A percentile compares a stretch with the other conserved stretches of the same genome.
phyloP scores from a whole-genome alignment of 2,329 filamentous ascomycete species.

The Botrytis aclada region DNA sequence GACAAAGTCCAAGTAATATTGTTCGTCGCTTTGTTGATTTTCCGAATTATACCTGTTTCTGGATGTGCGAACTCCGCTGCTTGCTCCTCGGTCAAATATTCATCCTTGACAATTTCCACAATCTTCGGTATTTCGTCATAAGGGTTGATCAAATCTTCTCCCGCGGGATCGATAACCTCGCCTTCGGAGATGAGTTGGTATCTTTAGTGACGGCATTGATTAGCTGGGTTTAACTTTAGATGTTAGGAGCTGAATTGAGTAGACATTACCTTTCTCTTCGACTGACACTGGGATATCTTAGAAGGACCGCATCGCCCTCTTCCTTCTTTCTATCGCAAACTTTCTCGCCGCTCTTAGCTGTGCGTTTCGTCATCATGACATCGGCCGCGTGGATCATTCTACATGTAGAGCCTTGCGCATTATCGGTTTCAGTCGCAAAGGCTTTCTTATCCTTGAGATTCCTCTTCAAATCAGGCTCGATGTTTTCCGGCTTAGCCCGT shows the following conservation, averaged over 20 bases:
- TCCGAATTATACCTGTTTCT: slow-evolving; percentile 69
- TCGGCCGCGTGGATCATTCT: slow-evolving; percentile 56
- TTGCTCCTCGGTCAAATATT: slow-evolving; percentile 73
- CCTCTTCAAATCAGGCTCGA: slow-evolving; percentile 30
- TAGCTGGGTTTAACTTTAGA: not conserved
- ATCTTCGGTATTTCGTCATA: slow-evolving; percentile 70
- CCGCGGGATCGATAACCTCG: slow-evolving; percentile 74
- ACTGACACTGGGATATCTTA: slow-evolving; percentile 81
- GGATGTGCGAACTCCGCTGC: slow-evolving; percentile 67
- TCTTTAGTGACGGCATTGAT: slow-evolving; percentile 37
- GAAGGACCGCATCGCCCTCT: slow-evolving; percentile 56
- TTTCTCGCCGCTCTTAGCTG: slow-evolving; percentile 49
- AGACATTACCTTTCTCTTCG: slow-evolving; percentile 61
- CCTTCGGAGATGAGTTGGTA: slow-evolving; percentile 76
- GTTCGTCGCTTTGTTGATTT: slow-evolving; percentile 64
- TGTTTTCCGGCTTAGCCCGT: slow-evolving; percentile 26
- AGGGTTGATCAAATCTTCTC: slow-evolving; percentile 75
- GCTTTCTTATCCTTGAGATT: slow-evolving; percentile 30
- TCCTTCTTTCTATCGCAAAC: slow-evolving; percentile 38
- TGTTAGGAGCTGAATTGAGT: not conserved
- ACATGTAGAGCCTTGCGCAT: slow-evolving; percentile 25
- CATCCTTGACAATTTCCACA: slow-evolving; percentile 65
- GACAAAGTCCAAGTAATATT: slow-evolving; percentile 9
- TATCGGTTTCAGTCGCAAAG: slow-evolving; percentile 29
- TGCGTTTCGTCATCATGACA: slow-evolving; percentile 48